Percentiles rank a stretch among this genome's conserved stretches.
Conservation (phyloP, 176 grass and related monocot genomes). For the Melocanna baccifera region DNA sequence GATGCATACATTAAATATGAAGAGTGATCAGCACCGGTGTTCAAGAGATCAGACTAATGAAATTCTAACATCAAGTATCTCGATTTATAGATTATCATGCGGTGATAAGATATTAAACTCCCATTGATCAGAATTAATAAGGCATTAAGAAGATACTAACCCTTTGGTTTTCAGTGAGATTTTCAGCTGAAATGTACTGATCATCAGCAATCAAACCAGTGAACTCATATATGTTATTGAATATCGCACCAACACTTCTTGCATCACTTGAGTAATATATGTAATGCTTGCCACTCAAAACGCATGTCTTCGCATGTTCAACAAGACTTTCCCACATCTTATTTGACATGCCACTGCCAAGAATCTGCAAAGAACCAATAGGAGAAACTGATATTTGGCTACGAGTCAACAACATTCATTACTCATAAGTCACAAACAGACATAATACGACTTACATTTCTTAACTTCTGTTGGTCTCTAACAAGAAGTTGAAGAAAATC, state of each 20-base stretch:
- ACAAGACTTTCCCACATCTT: constrained; percentile 92
- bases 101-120: not conserved
- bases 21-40: not conserved
- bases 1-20: not conserved
- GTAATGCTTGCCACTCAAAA: constrained; percentile 80
- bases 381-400: not conserved
- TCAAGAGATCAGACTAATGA: constrained; percentile 12
- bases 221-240: constrained; percentile 91
- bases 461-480: too few species aligned
- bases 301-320: constrained; percentile 83
- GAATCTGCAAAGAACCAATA: constrained; percentile 51
- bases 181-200: constrained; percentile 75
- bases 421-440: too few species aligned
- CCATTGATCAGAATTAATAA: not conserved
- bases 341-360: constrained; percentile 78
- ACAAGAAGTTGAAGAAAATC: too few species aligned
- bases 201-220: constrained; percentile 73
- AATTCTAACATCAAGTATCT: constrained; percentile 5
- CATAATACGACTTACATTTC: too few species aligned
- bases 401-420: too few species aligned
- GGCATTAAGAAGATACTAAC: constrained; percentile 43
- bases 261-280: constrained; percentile 71
- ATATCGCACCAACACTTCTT: constrained; percentile 61
- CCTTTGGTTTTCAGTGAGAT: constrained; percentile 72
- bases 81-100: not conserved